phyloP scores from a whole-genome alignment of 2,329 filamentous ascomycete genomes.

The Curvularia spicifera region DNA sequence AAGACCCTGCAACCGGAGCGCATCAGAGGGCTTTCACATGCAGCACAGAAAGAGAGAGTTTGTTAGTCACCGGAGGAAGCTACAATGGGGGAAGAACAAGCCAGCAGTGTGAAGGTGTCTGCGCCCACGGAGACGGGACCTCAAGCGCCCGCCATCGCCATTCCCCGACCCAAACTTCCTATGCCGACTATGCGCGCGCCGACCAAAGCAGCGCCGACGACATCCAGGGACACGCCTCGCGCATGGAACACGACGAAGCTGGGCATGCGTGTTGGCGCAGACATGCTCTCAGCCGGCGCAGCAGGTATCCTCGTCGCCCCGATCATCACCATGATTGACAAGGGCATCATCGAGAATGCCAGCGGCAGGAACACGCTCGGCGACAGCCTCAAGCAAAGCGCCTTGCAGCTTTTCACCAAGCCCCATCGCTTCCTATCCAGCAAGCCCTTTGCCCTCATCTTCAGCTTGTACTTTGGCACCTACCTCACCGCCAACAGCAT shows the following conservation, averaged over 20 bases:
- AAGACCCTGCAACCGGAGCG: not conserved
- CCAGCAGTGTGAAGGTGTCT: conserved; percentile 15
- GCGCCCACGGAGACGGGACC: not conserved
- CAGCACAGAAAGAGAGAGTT: conserved; percentile 37
- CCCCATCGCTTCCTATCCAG: conserved; percentile 68
- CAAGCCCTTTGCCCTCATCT: conserved; percentile 71
- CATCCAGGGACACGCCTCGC: conserved; percentile 9
- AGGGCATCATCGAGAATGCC: conserved; percentile 83
- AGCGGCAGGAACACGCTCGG: conserved; percentile 68
- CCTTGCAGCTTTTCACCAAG: conserved; percentile 62
- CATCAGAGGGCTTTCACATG: conserved; percentile 30
- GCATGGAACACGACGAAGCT: conserved; percentile 80
- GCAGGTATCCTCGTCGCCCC: conserved; percentile 82
- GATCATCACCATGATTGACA: conserved; percentile 83
- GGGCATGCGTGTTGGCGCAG: conserved; percentile 68
- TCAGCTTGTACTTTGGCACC: conserved; percentile 79
- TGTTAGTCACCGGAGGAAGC: conserved; percentile 37
- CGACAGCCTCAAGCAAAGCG: conserved; percentile 65
- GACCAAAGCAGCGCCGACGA: not conserved
- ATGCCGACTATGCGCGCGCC: conserved; percentile 8
- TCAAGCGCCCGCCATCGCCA: conserved; percentile 1
- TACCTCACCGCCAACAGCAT: conserved; percentile 88
- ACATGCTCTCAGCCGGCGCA: conserved; percentile 71
- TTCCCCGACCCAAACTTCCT: conserved; percentile 14
- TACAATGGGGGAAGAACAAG: conserved; percentile 40